Conservation (phyloP, 2,329 filamentous ascomycete species). For the Chalara sp. region DNA sequence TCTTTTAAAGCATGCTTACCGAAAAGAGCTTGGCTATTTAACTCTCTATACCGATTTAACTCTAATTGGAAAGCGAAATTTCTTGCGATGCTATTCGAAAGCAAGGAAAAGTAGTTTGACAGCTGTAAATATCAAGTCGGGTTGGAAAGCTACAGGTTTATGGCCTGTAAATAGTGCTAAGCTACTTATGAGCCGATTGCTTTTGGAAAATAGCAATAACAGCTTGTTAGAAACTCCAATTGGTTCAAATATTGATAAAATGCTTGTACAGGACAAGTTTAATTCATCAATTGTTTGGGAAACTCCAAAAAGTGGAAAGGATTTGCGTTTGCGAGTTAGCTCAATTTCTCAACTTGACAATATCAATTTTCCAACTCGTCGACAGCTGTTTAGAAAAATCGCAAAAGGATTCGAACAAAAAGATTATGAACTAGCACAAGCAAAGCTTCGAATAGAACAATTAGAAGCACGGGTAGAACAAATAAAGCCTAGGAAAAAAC, state of each 20-base stretch:
- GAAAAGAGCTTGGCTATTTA: background rate
- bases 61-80: conserved; percentile 2
- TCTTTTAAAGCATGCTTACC: background rate
- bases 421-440: background rate
- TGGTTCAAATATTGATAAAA: background rate
- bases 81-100: conserved; percentile 1
- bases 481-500: background rate
- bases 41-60: background rate
- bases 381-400: background rate
- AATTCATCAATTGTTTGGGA: background rate
- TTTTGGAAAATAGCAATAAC: conserved; percentile 1
- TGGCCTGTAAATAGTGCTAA: background rate
- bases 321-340: background rate
- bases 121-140: background rate
- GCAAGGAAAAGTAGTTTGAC: background rate
- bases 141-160: background rate
- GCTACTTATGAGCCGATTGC: background rate
- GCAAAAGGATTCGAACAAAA: background rate
- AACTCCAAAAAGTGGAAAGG: background rate
- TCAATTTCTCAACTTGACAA: background rate
- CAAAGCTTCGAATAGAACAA: background rate
- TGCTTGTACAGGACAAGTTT: background rate
- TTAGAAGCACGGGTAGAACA: background rate
- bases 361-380: background rate
- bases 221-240: background rate